A percentile compares a stretch with the other conserved stretches of the same genome.
phyloP scores from a whole-genome alignment of 768 basidiomycete species.

The Termitomyces heimii region DNA sequence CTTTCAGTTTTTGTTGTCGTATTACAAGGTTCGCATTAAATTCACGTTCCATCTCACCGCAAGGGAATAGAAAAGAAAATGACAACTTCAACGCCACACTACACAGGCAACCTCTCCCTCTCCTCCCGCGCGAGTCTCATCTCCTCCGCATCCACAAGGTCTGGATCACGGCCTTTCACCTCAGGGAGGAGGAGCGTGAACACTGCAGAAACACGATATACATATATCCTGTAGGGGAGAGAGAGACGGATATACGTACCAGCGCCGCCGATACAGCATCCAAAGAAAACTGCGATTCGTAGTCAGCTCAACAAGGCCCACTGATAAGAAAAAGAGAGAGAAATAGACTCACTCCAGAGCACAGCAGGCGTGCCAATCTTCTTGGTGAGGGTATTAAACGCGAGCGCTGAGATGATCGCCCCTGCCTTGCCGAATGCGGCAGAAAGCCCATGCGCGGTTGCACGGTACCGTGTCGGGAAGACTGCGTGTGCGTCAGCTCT shows the following conservation, averaged over 20 bases:
- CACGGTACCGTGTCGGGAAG: conserved; percentile 72
- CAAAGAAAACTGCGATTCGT: conserved; percentile 52
- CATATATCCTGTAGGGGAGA: too few relatives aligned
- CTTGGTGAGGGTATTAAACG: conserved; percentile 57
- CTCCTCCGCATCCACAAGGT: conserved; percentile 29
- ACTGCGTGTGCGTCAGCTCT: conserved; percentile 26
- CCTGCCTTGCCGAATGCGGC: conserved; percentile 73
- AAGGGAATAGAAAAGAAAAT: background rate
- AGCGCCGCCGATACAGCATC: conserved; percentile 54
- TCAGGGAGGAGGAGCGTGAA: conserved; percentile 33
- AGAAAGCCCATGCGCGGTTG: conserved; percentile 68
- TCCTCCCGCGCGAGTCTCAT: conserved; percentile 12
- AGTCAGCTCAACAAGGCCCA: background rate
- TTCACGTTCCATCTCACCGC: background rate
- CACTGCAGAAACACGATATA: conserved; percentile 6
- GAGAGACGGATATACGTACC: too few relatives aligned
- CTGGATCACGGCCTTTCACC: conserved; percentile 33
- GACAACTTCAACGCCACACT: background rate
- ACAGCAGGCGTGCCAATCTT: conserved; percentile 59
- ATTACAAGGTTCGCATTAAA: background rate
- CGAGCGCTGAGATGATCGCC: conserved; percentile 72
- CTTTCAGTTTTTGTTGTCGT: background rate
- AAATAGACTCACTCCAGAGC: conserved; percentile 57
- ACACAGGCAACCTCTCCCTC: background rate
- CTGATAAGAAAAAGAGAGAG: too few relatives aligned